Evolutionary conservation across 83 land plant species (phyloP), one percentile per base, ranked within the genome.

Genomic region (Diphasiastrum complanatum): DNA sequence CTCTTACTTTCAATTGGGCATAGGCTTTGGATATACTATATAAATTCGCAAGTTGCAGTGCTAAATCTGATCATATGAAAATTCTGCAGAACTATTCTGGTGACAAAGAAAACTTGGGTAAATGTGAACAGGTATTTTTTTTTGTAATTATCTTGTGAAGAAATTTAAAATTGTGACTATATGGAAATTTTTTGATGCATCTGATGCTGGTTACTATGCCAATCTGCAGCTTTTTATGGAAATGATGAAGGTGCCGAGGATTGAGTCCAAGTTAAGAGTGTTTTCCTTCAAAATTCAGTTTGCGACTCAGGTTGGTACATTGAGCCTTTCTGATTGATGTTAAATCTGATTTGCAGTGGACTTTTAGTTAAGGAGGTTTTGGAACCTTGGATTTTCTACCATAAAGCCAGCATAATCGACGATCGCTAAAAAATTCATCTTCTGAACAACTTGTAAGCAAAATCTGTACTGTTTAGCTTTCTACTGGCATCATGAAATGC

Each of bases 241-340:
- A 70, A 67, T 95, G 81, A 86, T 95, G 99, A 82, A 79, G 64
- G 99, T 95, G n/a, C 99, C 99, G 33, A 80, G 99, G 50, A 85
- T 90, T 41, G 97, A 95, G 74, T 75, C 99, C 36, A 95, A 95
- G 65, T 74, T 95, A 40, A 70, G 97, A 51, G 99, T 95, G 26
- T 95, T 95, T 73, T 72, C 90, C 14, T 95, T 95, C 68, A 95
- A 76, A 67, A 84, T 95, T 41, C 77, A 83, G 22, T 95, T 95
- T 66, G 58, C 79, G 16, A 70, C 78, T 20, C 99, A 95, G 99
- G 99, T 86, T 30, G 11, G 58, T 28, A 18, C 11, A 58, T 45
- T 0, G 45, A 8, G 20, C 20, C 20, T 65, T 65, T 51, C 29
- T 32, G 19, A 31, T n/a, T 49, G 43, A 35, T 47, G 36, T 24